phyloP scores from a whole-genome alignment of 2,329 filamentous ascomycete species.

The Colletotrichum lentis region DNA sequence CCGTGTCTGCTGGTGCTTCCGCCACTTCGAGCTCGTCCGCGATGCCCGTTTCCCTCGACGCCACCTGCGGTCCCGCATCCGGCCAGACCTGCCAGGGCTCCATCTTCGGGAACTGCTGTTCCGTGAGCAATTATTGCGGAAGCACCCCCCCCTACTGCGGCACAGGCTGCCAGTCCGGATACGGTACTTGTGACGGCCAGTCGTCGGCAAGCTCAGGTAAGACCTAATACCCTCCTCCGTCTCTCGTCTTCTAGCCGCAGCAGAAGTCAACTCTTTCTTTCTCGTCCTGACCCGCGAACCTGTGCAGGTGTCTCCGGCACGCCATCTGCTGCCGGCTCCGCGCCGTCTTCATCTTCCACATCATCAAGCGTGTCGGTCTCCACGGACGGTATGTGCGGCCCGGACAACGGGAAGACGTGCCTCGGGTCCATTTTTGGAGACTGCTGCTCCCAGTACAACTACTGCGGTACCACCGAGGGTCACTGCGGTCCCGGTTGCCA shows the following conservation, averaged over 20 bases:
- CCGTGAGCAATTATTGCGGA: slow-evolving; percentile 51
- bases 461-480: slow-evolving; percentile 31
- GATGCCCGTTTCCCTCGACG: slow-evolving; percentile 45
- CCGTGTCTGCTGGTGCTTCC: slow-evolving; percentile 1
- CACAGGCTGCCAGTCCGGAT: slow-evolving; percentile 33
- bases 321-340: too few species aligned
- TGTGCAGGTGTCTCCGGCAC: neutral
- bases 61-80: slow-evolving; percentile 46
- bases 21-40: slow-evolving; percentile 37
- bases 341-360: neutral
- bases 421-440: slow-evolving; percentile 22
- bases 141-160: slow-evolving; percentile 39
- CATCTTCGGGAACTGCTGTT: slow-evolving; percentile 51
- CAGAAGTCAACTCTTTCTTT: too few species aligned
- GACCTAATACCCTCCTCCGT: neutral
- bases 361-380: neutral
- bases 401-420: neutral
- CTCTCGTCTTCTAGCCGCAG: neutral
- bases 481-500: slow-evolving; percentile 39
- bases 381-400: slow-evolving; percentile 17
- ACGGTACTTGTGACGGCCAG: slow-evolving; percentile 31
- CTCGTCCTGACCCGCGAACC: neutral
- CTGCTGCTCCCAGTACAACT: slow-evolving; percentile 39
- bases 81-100: slow-evolving; percentile 48
- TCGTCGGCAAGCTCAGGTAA: slow-evolving; percentile 2